Conservation (phyloP, 106 monocot genomes). For the Dioscorea dumetorum region DNA sequence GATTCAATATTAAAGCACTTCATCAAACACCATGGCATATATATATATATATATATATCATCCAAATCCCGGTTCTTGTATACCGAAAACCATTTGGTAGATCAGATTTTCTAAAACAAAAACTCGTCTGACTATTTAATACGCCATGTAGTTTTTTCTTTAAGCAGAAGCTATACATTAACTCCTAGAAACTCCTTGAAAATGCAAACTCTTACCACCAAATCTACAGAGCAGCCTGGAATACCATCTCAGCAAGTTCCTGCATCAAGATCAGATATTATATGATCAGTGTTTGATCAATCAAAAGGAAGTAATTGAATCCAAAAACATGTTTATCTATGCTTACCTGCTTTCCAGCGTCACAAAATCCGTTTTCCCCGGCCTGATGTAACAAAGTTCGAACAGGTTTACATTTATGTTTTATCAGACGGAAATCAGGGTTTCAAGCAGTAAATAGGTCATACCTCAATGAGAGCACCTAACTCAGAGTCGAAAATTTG, state of each 20-base stretch:
- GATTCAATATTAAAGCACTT: too few relatives aligned
- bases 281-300: neutral
- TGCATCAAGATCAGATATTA: conserved; percentile 19
- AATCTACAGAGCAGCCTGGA: conserved; percentile 57
- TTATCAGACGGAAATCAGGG: too few relatives aligned
- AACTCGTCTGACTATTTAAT: too few relatives aligned
- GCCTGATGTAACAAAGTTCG: conserved; percentile 42
- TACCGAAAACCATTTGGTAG: too few relatives aligned
- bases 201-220: too few relatives aligned
- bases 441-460: neutral
- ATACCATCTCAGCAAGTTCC: conserved; percentile 84
- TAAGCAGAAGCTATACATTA: too few relatives aligned
- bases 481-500: conserved; percentile 77
- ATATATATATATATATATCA: too few relatives aligned
- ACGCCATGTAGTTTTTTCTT: too few relatives aligned
- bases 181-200: too few relatives aligned
- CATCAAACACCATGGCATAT: too few relatives aligned
- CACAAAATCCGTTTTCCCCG: conserved; percentile 84
- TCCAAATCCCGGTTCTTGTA: too few relatives aligned
- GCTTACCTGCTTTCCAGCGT: conserved; percentile 87
- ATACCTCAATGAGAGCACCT: conserved; percentile 83
- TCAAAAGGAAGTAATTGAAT: neutral
- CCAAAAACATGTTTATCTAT: neutral
- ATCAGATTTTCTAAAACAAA: too few relatives aligned
- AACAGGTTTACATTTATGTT: neutral